Percentiles rank a stretch among this genome's conserved stretches.
Conservation (phyloP, 2,329 filamentous ascomycete species). For the Claviceps sp. region DNA sequence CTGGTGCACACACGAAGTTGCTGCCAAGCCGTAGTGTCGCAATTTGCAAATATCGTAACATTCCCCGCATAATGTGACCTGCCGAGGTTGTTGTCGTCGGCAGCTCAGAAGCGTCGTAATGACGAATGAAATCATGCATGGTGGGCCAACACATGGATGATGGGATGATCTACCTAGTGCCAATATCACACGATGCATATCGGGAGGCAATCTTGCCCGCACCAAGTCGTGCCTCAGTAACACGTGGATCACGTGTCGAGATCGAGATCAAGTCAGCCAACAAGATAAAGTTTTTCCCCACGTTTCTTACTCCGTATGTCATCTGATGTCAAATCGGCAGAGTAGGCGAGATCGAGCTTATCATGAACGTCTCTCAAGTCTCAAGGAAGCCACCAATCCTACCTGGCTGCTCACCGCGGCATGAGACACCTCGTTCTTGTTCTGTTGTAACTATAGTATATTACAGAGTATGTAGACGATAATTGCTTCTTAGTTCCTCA, state of each 20-base stretch:
- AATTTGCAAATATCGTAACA: too few relatives aligned
- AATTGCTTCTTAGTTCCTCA: too few relatives aligned
- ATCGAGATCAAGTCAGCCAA: too few relatives aligned
- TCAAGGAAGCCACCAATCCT: background rate
- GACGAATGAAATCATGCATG: background rate
- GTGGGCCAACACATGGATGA: background rate
- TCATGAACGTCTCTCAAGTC: background rate
- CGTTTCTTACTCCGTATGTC: background rate
- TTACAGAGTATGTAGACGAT: too few relatives aligned
- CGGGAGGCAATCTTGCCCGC: background rate
- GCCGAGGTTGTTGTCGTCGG: background rate
- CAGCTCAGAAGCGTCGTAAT: background rate
- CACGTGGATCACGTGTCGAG: too few relatives aligned
- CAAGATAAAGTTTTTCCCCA: background rate
- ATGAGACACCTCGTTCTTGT: background rate
- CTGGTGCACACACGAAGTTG: too few relatives aligned
- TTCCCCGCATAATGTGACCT: too few relatives aligned
- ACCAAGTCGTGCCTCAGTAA: background rate
- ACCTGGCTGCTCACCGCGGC: background rate
- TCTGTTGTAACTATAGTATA: too few relatives aligned
- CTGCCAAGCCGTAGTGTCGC: too few relatives aligned
- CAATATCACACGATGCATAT: background rate
- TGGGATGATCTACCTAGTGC: background rate
- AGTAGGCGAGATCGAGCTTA: background rate
- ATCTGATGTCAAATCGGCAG: background rate